Evolutionary conservation across 139 green algal genomes (phyloP), one percentile per base, ranked within the genome.

Genomic region (Pseudopediastrum boryanum): DNA sequence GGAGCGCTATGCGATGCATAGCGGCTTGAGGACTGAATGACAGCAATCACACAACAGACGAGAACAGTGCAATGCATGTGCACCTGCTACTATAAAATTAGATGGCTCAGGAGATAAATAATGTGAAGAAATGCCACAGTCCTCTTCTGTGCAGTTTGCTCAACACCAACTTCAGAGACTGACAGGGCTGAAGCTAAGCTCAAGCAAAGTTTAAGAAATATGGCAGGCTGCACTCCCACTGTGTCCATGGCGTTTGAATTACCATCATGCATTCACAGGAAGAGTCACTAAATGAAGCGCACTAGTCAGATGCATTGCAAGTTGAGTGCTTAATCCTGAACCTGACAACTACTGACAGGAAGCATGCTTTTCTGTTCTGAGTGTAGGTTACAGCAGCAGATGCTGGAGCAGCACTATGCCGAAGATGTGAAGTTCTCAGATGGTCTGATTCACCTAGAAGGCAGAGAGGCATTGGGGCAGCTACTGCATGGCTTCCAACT

Each of bases 401-500:
- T 58, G 25, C 21, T 65, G 3, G 19, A 39, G 23, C 36, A 78
- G 52, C 69, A 59, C 39, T 78, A 70, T 3, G 23, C 71, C 13
- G 39, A 39, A n/a, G 71, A 78, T 58, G 54, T 42, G 2, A 56
- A 13, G 7, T 31, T 78, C 38, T 70, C 68, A 1, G 71, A 50
- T 2, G 71, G 31, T 16, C 10, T 70, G 25, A 27, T 78, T 39
- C 36, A 42, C 29, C 71, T 78, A 42, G n/a, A 16, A 7, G 65
- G 70, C 9, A 50, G 23, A 9, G 71, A 69, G 6, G 27, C 36
- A 33, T 9, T 78, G 54, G 31, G 27, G 71, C 71, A 78, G 39
- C 41, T 78, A 41, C 54, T 78, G 71, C 12, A 56, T 29, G 71
- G 71, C 27, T 19, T 46, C 27, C 61, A 56, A 44, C 75, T 81